Conservation (phyloP, 139 green algal genomes). For the Tetraselmis chui region DNA sequence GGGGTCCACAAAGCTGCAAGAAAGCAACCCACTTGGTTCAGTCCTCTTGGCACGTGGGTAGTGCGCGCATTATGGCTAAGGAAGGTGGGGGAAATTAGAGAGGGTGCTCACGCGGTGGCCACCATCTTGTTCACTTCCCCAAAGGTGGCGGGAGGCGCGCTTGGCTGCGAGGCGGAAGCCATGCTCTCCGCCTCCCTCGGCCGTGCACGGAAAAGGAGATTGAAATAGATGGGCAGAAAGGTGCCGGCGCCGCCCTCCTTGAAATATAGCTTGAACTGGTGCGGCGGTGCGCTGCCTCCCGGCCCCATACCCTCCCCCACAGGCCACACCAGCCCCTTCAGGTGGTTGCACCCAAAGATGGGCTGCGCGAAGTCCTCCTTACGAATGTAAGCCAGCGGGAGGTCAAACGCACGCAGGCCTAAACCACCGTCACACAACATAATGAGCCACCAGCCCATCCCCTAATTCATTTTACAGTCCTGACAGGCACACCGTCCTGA, state of each 20-base stretch:
- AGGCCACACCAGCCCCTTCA: constrained; percentile 60
- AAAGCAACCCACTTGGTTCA: background rate
- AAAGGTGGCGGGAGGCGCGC: background rate
- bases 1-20: constrained; percentile 65
- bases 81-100: background rate
- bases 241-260: constrained; percentile 74
- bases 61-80: background rate
- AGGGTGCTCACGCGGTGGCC: constrained; percentile 16
- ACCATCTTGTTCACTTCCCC: no score
- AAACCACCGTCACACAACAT: no score
- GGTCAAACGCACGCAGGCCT: constrained; percentile 70
- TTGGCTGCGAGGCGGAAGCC: background rate
- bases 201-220: constrained; percentile 27
- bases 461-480: no score
- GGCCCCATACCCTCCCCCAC: constrained; percentile 51
- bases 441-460: no score
- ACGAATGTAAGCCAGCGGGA: constrained; percentile 77
- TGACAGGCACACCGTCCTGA: background rate
- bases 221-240: constrained; percentile 83
- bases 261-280: constrained; percentile 83
- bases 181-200: constrained; percentile 2
- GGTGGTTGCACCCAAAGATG: constrained; percentile 93
- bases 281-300: constrained; percentile 45
- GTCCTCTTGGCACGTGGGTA: no score
- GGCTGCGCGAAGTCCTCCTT: constrained; percentile 85